Evolutionary conservation across 2,329 filamentous ascomycete genomes (phyloP), one percentile per base, ranked within the genome.

Genomic region (Botrytis fragariae): DNA sequence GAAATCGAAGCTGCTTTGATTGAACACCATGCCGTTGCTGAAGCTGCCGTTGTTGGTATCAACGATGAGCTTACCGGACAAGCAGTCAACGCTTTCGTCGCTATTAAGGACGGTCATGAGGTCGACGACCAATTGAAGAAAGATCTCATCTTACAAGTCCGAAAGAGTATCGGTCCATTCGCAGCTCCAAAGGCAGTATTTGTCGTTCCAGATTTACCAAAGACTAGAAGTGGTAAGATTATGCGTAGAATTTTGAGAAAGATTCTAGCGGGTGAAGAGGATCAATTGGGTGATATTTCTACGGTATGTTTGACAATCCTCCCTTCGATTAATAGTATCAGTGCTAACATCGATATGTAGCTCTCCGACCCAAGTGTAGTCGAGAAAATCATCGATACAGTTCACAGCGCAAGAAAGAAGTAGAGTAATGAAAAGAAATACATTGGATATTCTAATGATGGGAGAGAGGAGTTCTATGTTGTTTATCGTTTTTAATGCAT

Each of bases 201-300:
- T 82, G 89, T 97, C 72, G 93, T 99, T 62, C 92, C 94, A 4
- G 96, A 99, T 82, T 88, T 99, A 77, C 96, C 96, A 80, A 98
- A 99, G 90, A 99, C 96, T 54, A 89, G 96, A 79, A 97, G 93
- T 78, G 96, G 96, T 77, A 99, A 99, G 92, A 99, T 99, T 81
- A 99, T 99, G 96, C 90, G 96, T 76, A 91, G 96, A 77, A 97
- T 99, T 81, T 84, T 99, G 86, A 89, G 96, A 80, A 99, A 99
- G 93, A 97, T 99, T 81, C 84, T 99, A 78, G 95, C 95, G 25
- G 95, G 95, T 51, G 96, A 99, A 86, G 95, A 98, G 84, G 96
- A 99, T 83, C 95, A 97, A 84, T 87, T 99, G 71, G 96, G 96
- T 79, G 96, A 99, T 81, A 97, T 88, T 51, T 93, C 93, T 32